Base-by-base conservation (phyloP, 2,329 filamentous ascomycete species). In the Tolypocladium endophyticum region DNA sequence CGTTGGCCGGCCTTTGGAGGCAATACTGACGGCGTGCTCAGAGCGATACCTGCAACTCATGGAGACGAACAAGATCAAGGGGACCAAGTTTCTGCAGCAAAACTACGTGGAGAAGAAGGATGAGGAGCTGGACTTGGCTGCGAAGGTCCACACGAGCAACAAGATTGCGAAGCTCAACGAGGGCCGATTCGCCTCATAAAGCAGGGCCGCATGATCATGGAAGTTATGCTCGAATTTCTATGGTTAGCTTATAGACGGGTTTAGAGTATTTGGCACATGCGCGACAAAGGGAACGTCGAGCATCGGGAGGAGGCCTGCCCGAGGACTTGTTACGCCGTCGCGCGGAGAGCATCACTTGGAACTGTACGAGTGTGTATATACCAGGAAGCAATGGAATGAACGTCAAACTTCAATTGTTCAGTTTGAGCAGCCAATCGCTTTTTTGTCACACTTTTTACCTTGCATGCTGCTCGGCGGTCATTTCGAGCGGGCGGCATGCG, bases 21-120 rank as follows among this genome's bases (percentile, higher is more conserved):
- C n/a, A 6, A n/a, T 25, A 38, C 62, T 65, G 58, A 65, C 58
- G 55, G 41, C 35, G n/a, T 18, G 41, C 58, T 52, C 72, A 92
- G 89, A 92, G 73, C 85, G 87, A 71, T 94, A 93, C 71, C 81
- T 94, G 64, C 82, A 91, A 74, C 78, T 93, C 66, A 77, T 94
- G 67, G 88, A 88, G 76, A 82, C 88, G 64, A 81, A 88, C 69
- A 88, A 89, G 76, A 81, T 93, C 72, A 87, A 85, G 77, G 90
- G 90, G 61, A 90, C 89, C 73, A 78, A 90, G 64, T 92, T 90
- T 68, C 77, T 91, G 70, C 89, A 92, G 76, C 86, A 89, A 71
- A 91, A 92, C 77, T 90, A 90, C 74, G 71, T 86, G 61, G 74
- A 78, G 58, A 81, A 87, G 77, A 72, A 77, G 68, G 74, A 76